Evolutionary conservation across 1,139 yeast species (phyloP).

Genomic region (Wickerhamomyces sp.): DNA sequence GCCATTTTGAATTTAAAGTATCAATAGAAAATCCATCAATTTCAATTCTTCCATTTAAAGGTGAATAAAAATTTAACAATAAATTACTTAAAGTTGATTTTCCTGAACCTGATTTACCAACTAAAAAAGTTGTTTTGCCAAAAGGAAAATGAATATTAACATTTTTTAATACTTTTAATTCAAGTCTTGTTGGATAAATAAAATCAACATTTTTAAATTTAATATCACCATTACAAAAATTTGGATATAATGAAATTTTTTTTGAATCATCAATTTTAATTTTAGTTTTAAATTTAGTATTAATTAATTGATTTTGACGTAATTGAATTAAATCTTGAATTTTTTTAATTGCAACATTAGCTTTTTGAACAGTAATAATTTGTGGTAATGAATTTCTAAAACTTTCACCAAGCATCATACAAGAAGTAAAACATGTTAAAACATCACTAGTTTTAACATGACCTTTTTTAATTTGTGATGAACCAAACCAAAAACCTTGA

Average conservation of each 20-base stretch:
- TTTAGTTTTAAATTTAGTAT: slow-evolving; percentile 9
- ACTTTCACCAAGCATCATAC: slow-evolving; percentile 62
- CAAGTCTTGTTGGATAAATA: slow-evolving; percentile 53
- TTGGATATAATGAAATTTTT: slow-evolving; percentile 26
- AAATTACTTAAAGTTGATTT: slow-evolving; percentile 76
- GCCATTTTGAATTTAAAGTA: slow-evolving; percentile 43
- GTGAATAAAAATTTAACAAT: slow-evolving; percentile 52
- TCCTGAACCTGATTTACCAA: slow-evolving; percentile 91
- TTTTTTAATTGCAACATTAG: slow-evolving; percentile 52
- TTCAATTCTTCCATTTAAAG: slow-evolving; percentile 42
- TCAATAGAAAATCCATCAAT: slow-evolving; percentile 50
- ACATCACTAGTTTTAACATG: slow-evolving; percentile 55
- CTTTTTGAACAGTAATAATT: slow-evolving; percentile 54
- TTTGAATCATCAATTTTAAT: slow-evolving; percentile 14
- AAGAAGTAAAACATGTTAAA: slow-evolving; percentile 78
- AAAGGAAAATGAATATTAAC: slow-evolving; percentile 42
- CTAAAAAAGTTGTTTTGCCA: slow-evolving; percentile 50
- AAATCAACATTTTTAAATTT: slow-evolving; percentile 51
- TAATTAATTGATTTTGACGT: slow-evolving; percentile 10
- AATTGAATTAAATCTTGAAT: slow-evolving; percentile 20
- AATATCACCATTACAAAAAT: slow-evolving; percentile 39
- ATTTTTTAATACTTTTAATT: slow-evolving; percentile 37
- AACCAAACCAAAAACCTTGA: slow-evolving; percentile 91
- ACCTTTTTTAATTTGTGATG: slow-evolving; percentile 50
- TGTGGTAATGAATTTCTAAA: slow-evolving; percentile 48